These are phyloP conservation scores for Leccinum aurantiacum DNA, from an alignment of 768 basidiomycete species.

Conservation along the genomic window DNA sequence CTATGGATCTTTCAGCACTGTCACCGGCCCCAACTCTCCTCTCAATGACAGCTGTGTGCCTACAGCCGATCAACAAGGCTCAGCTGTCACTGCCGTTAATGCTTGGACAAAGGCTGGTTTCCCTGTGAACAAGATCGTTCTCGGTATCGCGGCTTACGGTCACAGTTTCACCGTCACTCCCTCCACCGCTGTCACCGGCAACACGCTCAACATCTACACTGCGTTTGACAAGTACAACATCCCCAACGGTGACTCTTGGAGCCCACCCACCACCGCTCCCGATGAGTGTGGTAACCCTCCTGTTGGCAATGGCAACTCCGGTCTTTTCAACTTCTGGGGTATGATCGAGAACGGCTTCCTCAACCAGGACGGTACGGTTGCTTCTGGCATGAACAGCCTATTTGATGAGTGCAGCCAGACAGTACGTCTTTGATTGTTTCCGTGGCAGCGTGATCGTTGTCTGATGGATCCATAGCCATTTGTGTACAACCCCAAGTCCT, in stretches of 20 bases:
- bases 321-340: conserved; percentile 64
- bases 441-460: not conserved
- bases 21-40: conserved; percentile 82
- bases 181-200: conserved; percentile 22
- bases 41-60: conserved; percentile 75
- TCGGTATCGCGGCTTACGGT: conserved; percentile 85
- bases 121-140: conserved; percentile 66
- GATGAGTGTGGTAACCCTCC: conserved; percentile 61
- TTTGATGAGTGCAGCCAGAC: conserved; percentile 75
- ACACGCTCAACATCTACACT: conserved; percentile 48
- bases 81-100: conserved; percentile 69
- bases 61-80: conserved; percentile 59
- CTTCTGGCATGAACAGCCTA: conserved; percentile 48
- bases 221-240: conserved; percentile 45
- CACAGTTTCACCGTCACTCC: conserved; percentile 57
- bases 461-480: conserved; percentile 49
- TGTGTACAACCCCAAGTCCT: conserved; percentile 54
- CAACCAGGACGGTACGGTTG: conserved; percentile 45
- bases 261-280: conserved; percentile 40
- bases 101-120: conserved; percentile 81
- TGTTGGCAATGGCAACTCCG: conserved; percentile 45
- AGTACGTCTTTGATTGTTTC: conserved; percentile 38
- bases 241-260: conserved; percentile 58
- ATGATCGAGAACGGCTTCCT: conserved; percentile 59
- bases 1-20: conserved; percentile 49